Evolutionary conservation across 2,329 filamentous ascomycete species (phyloP).

Genomic region (Dothideomycetes sp.): DNA sequence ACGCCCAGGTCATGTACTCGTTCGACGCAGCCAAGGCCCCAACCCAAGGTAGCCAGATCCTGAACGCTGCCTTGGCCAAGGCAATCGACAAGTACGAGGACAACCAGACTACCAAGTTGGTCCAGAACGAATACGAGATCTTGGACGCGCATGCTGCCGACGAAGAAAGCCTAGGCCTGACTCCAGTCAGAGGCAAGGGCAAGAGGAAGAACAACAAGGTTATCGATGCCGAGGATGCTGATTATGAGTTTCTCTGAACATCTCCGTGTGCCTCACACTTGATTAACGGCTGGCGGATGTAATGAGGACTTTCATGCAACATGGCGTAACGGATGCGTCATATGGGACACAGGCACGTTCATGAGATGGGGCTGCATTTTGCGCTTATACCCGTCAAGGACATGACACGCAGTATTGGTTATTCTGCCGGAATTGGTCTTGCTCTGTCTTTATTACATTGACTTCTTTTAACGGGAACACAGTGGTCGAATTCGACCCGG

Average conservation of each 20-base stretch:
- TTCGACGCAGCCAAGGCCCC: constrained; percentile 42
- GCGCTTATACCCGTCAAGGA: constrained; percentile 6
- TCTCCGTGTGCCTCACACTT: not conserved
- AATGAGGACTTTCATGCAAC: not conserved
- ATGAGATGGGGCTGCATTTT: constrained; percentile 4
- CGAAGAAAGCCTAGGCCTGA: constrained; percentile 20
- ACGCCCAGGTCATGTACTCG: constrained; percentile 41
- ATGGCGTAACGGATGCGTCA: not conserved
- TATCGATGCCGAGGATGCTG: constrained; percentile 19
- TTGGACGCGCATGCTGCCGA: constrained; percentile 25
- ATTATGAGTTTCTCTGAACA: constrained; percentile 23
- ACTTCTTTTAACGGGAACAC: too few species aligned
- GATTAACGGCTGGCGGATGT: not conserved
- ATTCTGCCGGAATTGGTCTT: too few species aligned
- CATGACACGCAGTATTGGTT: constrained; percentile 4
- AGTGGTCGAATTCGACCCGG: too few species aligned
- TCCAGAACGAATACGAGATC: constrained; percentile 49
- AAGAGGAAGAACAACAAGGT: constrained; percentile 26
- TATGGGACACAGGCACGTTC: constrained; percentile 3
- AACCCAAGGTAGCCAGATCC: constrained; percentile 44
- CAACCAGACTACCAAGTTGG: constrained; percentile 48
- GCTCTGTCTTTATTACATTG: too few species aligned
- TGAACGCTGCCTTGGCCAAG: constrained; percentile 44
- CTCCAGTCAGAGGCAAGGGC: constrained; percentile 20
- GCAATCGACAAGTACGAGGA: constrained; percentile 50